Base-by-base conservation (phyloP, 169 alveolate genomes). In the Cryptosporidium tyzzeri region DNA sequence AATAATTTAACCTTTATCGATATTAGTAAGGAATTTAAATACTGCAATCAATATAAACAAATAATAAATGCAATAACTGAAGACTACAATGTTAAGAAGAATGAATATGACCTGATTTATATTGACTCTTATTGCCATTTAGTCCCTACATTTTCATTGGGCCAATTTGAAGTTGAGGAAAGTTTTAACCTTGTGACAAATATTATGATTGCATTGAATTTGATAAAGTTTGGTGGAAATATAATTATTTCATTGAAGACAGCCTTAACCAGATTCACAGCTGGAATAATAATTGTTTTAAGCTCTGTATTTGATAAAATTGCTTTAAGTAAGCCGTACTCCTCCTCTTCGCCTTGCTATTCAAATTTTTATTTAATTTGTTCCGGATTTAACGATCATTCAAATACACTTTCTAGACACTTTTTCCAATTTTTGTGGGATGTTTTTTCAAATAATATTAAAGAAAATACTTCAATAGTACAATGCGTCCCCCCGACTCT, bases 361-460 rank as follows among this genome's bases (percentile, higher is more conserved):
- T 75, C 95, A 26, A 89, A 85, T 45, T 14, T 44, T 50, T 86
- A 91, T 84, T 67, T 93, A 18, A 67, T 93, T 35, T 92, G 95
- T 69, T 59, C 89, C 3, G 84, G 92, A 29, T 93, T 86, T 85
- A 93, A 91, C 53, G 95, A 92, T 23, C 23, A 68, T 69, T 86
- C 87, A 21, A 91, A 93, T 80, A 70, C 92, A 39, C 58, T 91
- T 41, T 91, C 93, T 26, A 69, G 95, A 5, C 95, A 93, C 70
- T 93, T 85, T 69, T 58, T 92, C 50, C 95, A 93, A 62, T 93
- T 91, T 71, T 85, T 93, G 21, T 93, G 95, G 95, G 95, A 93
- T 71, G 93, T 94, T 45, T 71, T 80, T 7, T 92, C 91, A 31
- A 91, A 91, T 9, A 92, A 92, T 71, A 80, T 85, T 69, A 89